Evolutionary conservation across 1,284 basidiomycete species (phyloP).

Genomic region (Pseudozyma pruni): DNA sequence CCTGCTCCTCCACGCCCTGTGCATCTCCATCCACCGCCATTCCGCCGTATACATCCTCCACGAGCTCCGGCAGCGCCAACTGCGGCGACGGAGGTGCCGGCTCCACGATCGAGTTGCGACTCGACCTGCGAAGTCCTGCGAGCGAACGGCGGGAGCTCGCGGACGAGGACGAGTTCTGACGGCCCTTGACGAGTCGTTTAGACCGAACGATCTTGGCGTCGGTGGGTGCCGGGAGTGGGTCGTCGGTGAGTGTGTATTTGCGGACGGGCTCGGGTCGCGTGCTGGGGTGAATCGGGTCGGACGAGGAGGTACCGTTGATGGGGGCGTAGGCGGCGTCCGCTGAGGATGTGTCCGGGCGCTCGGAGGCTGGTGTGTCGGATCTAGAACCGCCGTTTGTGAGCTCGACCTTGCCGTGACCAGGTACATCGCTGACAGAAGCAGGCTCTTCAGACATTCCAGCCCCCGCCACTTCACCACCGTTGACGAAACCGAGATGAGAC

Average conservation of each 20-base stretch:
- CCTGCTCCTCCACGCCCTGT: not conserved
- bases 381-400: no score
- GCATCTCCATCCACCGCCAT: not conserved
- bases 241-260: constrained; percentile 35
- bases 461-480: not conserved
- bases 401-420: no score
- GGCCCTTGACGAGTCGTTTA: constrained; percentile 27
- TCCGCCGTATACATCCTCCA: constrained; percentile 19
- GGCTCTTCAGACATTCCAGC: not conserved
- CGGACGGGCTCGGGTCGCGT: constrained; percentile 9
- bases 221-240: constrained; percentile 2
- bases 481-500: not conserved
- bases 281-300: no score
- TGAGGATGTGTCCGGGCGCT: no score
- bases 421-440: not conserved
- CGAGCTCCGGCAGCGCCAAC: constrained; percentile 15
- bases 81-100: constrained; percentile 10
- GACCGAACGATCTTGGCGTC: constrained; percentile 15
- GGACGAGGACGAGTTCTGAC: constrained; percentile 23
- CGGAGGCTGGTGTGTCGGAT: no score
- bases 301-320: no score
- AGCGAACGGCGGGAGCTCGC: constrained; percentile 14
- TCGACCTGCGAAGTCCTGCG: constrained; percentile 11
- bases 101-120: constrained; percentile 10
- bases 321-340: no score